Evolutionary conservation across 2,329 filamentous ascomycete species (phyloP).

Genomic region (Tolypocladium tropicale): DNA sequence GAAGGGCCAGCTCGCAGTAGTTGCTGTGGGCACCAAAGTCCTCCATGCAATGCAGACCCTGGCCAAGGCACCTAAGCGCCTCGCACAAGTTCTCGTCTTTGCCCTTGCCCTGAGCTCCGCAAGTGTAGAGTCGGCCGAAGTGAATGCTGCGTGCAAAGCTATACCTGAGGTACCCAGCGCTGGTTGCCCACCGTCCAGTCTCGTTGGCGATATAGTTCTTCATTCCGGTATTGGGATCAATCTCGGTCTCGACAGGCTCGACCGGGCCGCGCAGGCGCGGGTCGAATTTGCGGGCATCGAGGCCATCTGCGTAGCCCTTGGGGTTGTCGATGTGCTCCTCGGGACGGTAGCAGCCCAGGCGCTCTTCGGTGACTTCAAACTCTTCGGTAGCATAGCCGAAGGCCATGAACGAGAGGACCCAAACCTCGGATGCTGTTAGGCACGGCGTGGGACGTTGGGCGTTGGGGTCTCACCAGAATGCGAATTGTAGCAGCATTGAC

Average conservation of each 20-base stretch:
- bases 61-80: slow-evolving; percentile 65
- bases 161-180: slow-evolving; percentile 70
- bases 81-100: slow-evolving; percentile 73
- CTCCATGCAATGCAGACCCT: slow-evolving; percentile 69
- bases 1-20: slow-evolving; percentile 68
- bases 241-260: slow-evolving; percentile 56
- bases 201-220: slow-evolving; percentile 99
- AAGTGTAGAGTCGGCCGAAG: slow-evolving; percentile 65
- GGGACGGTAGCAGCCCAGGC: slow-evolving; percentile 70
- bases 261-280: slow-evolving; percentile 73
- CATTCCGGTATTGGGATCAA: slow-evolving; percentile 79
- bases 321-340: slow-evolving; percentile 71
- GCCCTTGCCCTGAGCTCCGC: slow-evolving; percentile 47
- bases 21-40: slow-evolving; percentile 76
- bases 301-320: slow-evolving; percentile 74
- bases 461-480: slow-evolving; percentile 42
- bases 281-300: slow-evolving; percentile 77
- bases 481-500: slow-evolving; percentile 71
- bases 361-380: slow-evolving; percentile 73
- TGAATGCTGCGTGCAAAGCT: slow-evolving; percentile 68
- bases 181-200: slow-evolving; percentile 77
- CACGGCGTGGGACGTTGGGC: not conserved
- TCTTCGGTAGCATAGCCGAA: slow-evolving; percentile 81
- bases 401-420: slow-evolving; percentile 71
- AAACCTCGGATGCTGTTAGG: slow-evolving; percentile 38